Evolutionary conservation across 176 grass and related monocot species (phyloP).

Genomic region (Tuctoria greenei): DNA sequence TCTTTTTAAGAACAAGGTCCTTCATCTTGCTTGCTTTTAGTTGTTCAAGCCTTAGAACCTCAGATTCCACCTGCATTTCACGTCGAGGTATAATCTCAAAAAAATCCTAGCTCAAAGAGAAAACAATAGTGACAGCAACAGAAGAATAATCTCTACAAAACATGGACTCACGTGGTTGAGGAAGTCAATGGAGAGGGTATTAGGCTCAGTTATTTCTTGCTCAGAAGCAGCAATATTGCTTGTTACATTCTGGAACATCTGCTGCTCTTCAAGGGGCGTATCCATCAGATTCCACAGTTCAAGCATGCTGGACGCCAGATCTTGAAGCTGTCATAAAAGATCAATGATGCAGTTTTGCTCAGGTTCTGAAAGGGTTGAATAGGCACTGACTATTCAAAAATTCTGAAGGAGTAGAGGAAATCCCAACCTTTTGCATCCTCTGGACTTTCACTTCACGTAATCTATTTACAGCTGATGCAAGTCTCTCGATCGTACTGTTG

Average conservation of each 20-base stretch:
- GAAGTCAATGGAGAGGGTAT: conserved; percentile 66
- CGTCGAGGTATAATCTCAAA: conserved; percentile 10
- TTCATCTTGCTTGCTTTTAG: conserved; percentile 87
- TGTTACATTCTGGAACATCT: conserved; percentile 79
- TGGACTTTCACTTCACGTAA: conserved; percentile 69
- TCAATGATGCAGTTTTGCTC: not conserved
- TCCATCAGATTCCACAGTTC: conserved; percentile 96
- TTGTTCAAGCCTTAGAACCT: conserved; percentile 81
- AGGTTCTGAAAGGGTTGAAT: not conserved
- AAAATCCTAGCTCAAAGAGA: not conserved
- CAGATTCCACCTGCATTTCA: conserved; percentile 69
- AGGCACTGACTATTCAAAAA: not conserved
- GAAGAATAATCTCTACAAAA: conserved; percentile 20
- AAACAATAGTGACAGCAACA: conserved; percentile 14
- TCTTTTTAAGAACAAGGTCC: conserved; percentile 87
- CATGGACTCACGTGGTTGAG: conserved; percentile 60
- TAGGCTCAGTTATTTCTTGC: conserved; percentile 77
- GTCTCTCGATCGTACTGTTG: conserved; percentile 57
- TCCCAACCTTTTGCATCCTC: conserved; percentile 79
- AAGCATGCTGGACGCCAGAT: conserved; percentile 73
- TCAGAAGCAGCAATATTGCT: conserved; percentile 74
- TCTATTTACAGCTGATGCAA: conserved; percentile 51
- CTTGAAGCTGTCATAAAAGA: conserved; percentile 65
- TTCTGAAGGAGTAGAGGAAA: conserved; percentile 8
- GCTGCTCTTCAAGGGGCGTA: conserved; percentile 80